Conservation (phyloP, 148 eudicot species). For the Heliosperma pusillum region DNA sequence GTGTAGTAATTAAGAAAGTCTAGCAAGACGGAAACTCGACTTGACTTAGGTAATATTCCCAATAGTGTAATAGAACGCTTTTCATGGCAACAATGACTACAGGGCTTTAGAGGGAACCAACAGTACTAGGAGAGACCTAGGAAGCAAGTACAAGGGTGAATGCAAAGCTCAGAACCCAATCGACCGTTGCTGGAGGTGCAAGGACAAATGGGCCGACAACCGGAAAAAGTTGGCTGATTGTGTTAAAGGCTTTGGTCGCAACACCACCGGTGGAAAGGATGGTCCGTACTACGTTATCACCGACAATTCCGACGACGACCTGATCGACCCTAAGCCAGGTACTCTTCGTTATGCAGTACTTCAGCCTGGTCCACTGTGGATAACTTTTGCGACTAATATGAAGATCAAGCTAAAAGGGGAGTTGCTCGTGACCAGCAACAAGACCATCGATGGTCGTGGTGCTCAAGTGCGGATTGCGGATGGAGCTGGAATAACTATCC, state of each 20-base stretch:
- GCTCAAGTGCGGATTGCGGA: constrained; percentile 43
- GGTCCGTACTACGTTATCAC: constrained; percentile 53
- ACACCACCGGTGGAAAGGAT: constrained; percentile 47
- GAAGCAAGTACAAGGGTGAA: constrained; percentile 24
- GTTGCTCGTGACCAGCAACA: constrained; percentile 53
- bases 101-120: constrained; percentile 33
- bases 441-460: constrained; percentile 90
- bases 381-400: constrained; percentile 50
- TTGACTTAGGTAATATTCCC: too few relatives aligned
- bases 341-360: constrained; percentile 69
- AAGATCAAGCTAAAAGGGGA: constrained; percentile 52
- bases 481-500: constrained; percentile 68
- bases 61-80: too few relatives aligned
- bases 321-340: constrained; percentile 54
- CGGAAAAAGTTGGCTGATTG: constrained; percentile 49
- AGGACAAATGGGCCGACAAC: constrained; percentile 43
- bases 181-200: constrained; percentile 72
- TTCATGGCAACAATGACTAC: too few relatives aligned
- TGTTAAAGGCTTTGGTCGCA: constrained; percentile 56
- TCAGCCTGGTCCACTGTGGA: constrained; percentile 68
- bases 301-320: constrained; percentile 41
- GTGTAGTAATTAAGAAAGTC: too few relatives aligned
- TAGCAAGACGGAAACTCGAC: too few relatives aligned
- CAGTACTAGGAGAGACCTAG: constrained; percentile 42
- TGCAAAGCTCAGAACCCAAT: constrained; percentile 68